These are phyloP conservation scores for Chimonanthus salicifolius DNA, from an alignment of 164 flowering plant species.

Conservation along the genomic window DNA sequence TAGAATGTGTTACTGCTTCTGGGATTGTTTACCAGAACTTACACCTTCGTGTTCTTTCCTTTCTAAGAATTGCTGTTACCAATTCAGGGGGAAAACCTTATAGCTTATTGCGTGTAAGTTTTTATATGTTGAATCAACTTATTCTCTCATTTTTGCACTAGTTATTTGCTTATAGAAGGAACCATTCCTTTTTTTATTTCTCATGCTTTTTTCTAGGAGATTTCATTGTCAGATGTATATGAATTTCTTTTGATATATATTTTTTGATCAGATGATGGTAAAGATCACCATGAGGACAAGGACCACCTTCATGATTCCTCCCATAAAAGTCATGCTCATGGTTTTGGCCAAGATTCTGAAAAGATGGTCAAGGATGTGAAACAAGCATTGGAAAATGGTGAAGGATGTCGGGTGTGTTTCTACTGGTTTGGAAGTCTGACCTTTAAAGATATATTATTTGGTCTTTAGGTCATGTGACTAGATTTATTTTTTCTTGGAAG, in stretches of 20 bases:
- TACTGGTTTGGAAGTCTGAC: background rate
- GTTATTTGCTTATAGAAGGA: too few relatives aligned
- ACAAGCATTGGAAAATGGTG: constrained; percentile 72
- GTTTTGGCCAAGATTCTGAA: constrained; percentile 78
- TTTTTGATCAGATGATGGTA: constrained; percentile 32
- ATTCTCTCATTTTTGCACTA: too few relatives aligned
- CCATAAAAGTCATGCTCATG: constrained; percentile 40
- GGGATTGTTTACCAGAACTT: too few relatives aligned
- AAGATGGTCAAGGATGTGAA: constrained; percentile 74
- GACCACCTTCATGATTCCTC: constrained; percentile 45
- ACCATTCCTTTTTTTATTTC: too few relatives aligned
- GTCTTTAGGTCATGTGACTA: background rate
- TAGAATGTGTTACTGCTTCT: too few relatives aligned
- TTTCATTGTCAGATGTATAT: too few relatives aligned
- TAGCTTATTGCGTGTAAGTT: too few relatives aligned
- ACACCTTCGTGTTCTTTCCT: too few relatives aligned
- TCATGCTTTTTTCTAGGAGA: too few relatives aligned
- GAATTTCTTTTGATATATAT: background rate
- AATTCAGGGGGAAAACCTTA: too few relatives aligned
- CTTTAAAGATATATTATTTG: background rate
- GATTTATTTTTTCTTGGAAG: background rate
- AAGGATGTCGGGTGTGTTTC: constrained; percentile 88
- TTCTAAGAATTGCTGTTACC: too few relatives aligned
- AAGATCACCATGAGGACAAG: constrained; percentile 31
- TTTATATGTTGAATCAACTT: too few relatives aligned